Evolutionary conservation across 176 grass and related monocot genomes (phyloP), one percentile per base, ranked within the genome.

Genomic region (Saccharum officinarum): DNA sequence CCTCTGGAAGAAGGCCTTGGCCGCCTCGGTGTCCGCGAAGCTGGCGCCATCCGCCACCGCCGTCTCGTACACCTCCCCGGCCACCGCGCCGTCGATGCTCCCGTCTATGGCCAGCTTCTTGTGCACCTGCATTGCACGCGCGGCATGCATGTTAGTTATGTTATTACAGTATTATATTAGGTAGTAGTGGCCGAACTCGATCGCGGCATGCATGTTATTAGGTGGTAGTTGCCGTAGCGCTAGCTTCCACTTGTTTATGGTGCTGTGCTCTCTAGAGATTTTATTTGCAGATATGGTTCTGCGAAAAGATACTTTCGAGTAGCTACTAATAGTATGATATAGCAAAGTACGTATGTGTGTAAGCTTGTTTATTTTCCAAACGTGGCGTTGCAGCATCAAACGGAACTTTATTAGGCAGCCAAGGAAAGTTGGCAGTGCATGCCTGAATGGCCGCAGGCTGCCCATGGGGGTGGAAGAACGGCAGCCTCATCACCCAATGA

Each of bases 1-100:
- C 82, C 88, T 87, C 34, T 76, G 38, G 22, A 99, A 96, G 78
- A 96, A 96, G 37, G 82, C 88, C 67, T 66, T 86, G 0, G 88
- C 90, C 2, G 79, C 86, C 39, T 91, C 92, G 1, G 18, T 74
- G 65, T 86, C 90, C 0, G 17, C 50, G 1, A 94, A 92, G 46
- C 88, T 79, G 36, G 64, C 62, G 8, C 67, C 54, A 55, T 90
- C 92, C 1, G 87, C 34, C 23, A 99, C 75, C 78, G 80, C 90
- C 1, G 97, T 99, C 72, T 92, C 92, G 45, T 99, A 97, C 69
- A 92, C 52, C 73, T 92, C 92, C 41, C 91, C 83, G 23, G 44
- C 80, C 37, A 86, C 70, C 7, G 47, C 83, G 1, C 79, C 28
- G 4, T 80, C 37, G 14, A 75, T 74, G 55, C 83, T 88, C 12